Conservation (phyloP, 2,329 filamentous ascomycete species). For the Zopfia rhizophila region DNA sequence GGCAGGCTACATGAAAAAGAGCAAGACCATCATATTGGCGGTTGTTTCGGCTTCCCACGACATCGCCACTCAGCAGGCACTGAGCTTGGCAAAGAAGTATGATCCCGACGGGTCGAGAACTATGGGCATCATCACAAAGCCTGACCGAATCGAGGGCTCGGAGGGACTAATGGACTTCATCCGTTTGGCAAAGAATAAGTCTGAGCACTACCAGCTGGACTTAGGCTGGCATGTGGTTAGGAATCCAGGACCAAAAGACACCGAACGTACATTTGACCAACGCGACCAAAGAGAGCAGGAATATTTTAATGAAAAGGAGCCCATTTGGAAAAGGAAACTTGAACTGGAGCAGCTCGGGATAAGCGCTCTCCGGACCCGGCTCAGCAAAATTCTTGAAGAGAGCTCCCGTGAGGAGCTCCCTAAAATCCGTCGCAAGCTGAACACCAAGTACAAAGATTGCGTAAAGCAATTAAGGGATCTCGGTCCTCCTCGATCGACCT, state of each 20-base stretch:
- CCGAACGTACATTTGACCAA: constrained; percentile 47
- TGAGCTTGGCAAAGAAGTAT: constrained; percentile 58
- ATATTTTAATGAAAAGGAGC: constrained; percentile 49
- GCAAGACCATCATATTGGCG: constrained; percentile 31
- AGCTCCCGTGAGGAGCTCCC: too few species aligned
- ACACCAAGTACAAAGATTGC: too few species aligned
- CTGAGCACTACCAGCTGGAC: constrained; percentile 51
- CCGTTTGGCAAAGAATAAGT: constrained; percentile 51
- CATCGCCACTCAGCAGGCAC: constrained; percentile 65
- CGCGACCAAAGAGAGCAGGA: constrained; percentile 51
- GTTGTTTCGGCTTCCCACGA: constrained; percentile 48
- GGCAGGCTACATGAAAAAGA: constrained; percentile 27
- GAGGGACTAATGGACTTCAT: constrained; percentile 55
- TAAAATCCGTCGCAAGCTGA: too few species aligned
- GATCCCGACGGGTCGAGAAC: constrained; percentile 59
- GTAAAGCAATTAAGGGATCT: too few species aligned
- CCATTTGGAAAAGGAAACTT: constrained; percentile 37
- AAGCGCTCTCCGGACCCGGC: constrained; percentile 56
- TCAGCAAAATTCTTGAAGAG: constrained; percentile 63
- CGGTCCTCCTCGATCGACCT: too few species aligned
- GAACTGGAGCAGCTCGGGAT: constrained; percentile 57
- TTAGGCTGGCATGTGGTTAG: constrained; percentile 66
- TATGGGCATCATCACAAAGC: constrained; percentile 66
- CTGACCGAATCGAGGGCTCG: constrained; percentile 56
- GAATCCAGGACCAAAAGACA: constrained; percentile 56